phyloP scores from a whole-genome alignment of 2,329 filamentous ascomycete genomes.

The Aspergillus fijiensis region DNA sequence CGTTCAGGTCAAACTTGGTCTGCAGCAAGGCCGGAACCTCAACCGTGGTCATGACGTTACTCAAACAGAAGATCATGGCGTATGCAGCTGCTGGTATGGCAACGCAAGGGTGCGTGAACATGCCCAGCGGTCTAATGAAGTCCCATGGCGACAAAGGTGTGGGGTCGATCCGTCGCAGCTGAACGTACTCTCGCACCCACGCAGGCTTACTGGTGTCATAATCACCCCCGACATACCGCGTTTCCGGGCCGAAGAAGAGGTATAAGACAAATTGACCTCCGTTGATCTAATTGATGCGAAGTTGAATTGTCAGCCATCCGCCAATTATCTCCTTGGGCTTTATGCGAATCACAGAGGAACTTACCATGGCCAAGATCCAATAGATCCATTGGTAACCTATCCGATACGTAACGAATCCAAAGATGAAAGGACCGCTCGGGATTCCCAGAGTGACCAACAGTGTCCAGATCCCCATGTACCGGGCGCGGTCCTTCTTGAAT shows the following conservation, averaged over 20 bases:
- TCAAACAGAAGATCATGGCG: constrained; percentile 59
- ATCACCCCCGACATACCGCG: constrained; percentile 48
- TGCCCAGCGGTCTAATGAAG: constrained; percentile 53
- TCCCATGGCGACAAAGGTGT: constrained; percentile 50
- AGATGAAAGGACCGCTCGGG: constrained; percentile 42
- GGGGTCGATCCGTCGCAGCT: constrained; percentile 53
- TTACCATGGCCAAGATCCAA: constrained; percentile 57
- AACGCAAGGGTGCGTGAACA: constrained; percentile 50
- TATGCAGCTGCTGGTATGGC: constrained; percentile 56
- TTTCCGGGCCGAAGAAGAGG: constrained; percentile 57
- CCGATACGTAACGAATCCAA: constrained; percentile 50
- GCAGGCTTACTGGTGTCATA: constrained; percentile 23
- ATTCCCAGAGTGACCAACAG: constrained; percentile 52
- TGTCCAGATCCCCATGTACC: constrained; percentile 60
- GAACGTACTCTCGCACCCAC: constrained; percentile 49
- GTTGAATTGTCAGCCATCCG: constrained; percentile 15
- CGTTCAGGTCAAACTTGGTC: constrained; percentile 56
- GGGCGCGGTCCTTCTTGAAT: constrained; percentile 55
- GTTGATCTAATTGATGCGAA: constrained; percentile 46
- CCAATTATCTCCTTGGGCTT: background rate
- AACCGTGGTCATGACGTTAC: constrained; percentile 55
- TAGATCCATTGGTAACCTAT: constrained; percentile 61
- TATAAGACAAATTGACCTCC: constrained; percentile 58
- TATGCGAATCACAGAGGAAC: constrained; percentile 9
- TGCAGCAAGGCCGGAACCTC: constrained; percentile 61